Base-by-base conservation (phyloP, 345 rosid species). In the Pistacia atlantica region DNA sequence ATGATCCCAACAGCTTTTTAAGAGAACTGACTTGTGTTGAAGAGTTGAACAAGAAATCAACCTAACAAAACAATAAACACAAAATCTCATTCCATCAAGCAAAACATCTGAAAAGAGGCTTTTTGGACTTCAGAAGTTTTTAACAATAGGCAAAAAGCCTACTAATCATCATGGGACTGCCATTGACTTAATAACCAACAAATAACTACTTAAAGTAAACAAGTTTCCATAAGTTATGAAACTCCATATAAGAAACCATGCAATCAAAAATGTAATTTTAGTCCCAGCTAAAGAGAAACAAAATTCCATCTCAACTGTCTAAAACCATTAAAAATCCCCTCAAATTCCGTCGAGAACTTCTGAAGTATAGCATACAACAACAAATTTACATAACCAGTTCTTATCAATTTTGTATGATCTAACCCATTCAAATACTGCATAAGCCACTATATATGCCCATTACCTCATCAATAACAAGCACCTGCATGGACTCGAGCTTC, bases 391-490 rank as follows among this genome's bases (percentile, higher is more conserved):
- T 25, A 20, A 59, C 56, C 66, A 59, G 25, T 49, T 62, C 68
- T 49, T 16, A 31, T 31, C 8, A 13, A 46, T 31, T 49, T 20
- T 48, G 12, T 51, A 55, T 37, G 51, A 22, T 20, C 55, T 48
- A 64, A 37, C 4, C 35, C n/a, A 28, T 49, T 10, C 17, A 22
- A 52, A 8, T 52, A 37, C 31, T 72, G 67, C 70, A 72, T 18
- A 56, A 52, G 56, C 11, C 33, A 65, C 28, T 37, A 71, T 7
- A 58, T 62, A 31, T 6, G 64, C 4, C 16, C 25, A 58, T 80
- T 90, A 93, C 98, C 94, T 95, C 99, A 73, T 95, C 99, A 42
- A 95, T 81, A 75, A 95, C 94, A 88, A 95, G 87, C 73, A 89
- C 91, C 68, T 37, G 84, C 80, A 95, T 65, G 10, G 91, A 76